Base-by-base conservation (phyloP, 2,329 filamentous ascomycete genomes). In the Colletotrichum sp. region DNA sequence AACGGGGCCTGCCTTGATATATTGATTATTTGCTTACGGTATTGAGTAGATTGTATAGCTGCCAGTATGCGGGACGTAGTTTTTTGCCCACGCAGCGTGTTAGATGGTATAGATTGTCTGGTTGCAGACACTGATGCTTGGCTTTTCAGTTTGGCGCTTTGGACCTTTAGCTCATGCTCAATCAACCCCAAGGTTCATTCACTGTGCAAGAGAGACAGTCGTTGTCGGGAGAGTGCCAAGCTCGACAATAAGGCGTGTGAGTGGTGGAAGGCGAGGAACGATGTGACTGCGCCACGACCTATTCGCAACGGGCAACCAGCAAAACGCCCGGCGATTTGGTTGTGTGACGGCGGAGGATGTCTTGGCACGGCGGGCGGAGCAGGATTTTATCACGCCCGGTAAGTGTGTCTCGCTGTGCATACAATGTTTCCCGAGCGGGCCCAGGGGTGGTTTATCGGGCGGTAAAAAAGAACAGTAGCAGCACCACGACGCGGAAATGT, bases 1-100 rank as follows among this genome's bases (percentile, higher is more conserved):
- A 83, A 82, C 69, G 79, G 80, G 76, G 83, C 83, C 75, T 78
- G 71, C 67, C 77, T 61, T 76, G 70, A 73, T 30, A 36, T 62
- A 65, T 15, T 74, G 58, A 39, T n/a, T 62, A 52, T 27, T n/a
- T 71, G 25, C 28, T 27, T 34, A 58, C 27, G 62, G 70, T 27
- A 22, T 55, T 34, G 12, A 39, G 36, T 39, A 27, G 61, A 43
- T 43, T 64, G 61, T 43, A 64, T 8, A 36, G 25, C 61, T 64
- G 22, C 34, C 34, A n/a, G 32, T 15, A 27, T 25, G 32, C 18
- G 34, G 55, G 4, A n/a, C 13, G 58, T 16, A n/a, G n/a, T 32
- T 67, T 32, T 67, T 36, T 67, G 36, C 56, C 27, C 18, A 48
- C 12, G 48, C 27, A 66, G 39, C 66, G 25, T 30, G 13, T 34